Evolutionary conservation across 176 grass and related monocot species (phyloP).

Genomic region (Tuctoria greenei): DNA sequence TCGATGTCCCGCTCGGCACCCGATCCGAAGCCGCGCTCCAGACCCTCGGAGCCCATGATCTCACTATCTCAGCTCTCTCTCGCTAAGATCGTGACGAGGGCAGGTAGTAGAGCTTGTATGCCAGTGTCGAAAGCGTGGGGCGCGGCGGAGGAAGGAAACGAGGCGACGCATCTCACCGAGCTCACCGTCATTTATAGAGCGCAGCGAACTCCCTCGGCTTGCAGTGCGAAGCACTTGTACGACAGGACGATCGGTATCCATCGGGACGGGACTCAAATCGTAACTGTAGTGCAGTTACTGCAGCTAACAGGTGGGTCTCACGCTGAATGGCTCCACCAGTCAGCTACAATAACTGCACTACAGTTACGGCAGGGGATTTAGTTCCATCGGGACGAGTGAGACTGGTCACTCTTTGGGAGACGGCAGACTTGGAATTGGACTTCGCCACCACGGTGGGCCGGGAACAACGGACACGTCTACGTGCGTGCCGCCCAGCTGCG

Average conservation of each 20-base stretch:
- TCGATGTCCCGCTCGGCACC: slow-evolving; percentile 73
- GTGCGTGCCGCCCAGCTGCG: background rate
- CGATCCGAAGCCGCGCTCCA: background rate
- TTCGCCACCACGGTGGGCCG: slow-evolving; percentile 32
- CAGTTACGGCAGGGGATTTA: no score
- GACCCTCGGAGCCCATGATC: slow-evolving; percentile 36
- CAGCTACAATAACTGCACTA: no score
- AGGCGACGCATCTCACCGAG: background rate
- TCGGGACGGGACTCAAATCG: no score
- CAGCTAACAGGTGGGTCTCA: no score
- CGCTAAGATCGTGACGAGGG: background rate
- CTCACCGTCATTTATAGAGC: slow-evolving; percentile 31
- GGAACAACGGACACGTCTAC: background rate
- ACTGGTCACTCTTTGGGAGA: background rate
- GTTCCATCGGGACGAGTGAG: no score
- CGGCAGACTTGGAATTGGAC: slow-evolving; percentile 23
- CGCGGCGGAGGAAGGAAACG: background rate
- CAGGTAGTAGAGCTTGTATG: background rate
- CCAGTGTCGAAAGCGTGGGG: background rate
- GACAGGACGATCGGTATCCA: no score
- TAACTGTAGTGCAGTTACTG: no score
- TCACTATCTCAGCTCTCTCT: background rate
- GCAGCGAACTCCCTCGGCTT: background rate
- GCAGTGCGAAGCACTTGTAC: background rate
- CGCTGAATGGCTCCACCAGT: no score